phyloP scores from a whole-genome alignment of 2,329 filamentous ascomycete species.

The Fusarium mundagurra region DNA sequence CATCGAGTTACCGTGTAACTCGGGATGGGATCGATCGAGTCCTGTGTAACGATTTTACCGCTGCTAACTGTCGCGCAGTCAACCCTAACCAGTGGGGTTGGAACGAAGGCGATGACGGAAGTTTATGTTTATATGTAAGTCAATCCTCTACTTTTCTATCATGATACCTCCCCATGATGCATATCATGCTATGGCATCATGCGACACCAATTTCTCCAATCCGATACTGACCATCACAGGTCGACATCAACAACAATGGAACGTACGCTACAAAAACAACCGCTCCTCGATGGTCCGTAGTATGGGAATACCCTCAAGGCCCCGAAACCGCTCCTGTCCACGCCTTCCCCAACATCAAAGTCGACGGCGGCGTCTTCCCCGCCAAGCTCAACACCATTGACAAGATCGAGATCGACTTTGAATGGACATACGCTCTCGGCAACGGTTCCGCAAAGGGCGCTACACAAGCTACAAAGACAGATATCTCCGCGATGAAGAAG shows the following conservation, averaged over 20 bases:
- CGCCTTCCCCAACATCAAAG: slow-evolving; percentile 63
- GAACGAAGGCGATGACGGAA: slow-evolving; percentile 49
- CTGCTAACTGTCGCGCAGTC: slow-evolving; percentile 51
- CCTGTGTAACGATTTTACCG: background rate
- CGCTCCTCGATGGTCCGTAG: slow-evolving; percentile 61
- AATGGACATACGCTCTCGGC: slow-evolving; percentile 62
- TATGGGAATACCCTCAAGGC: slow-evolving; percentile 61
- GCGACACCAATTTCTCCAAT: background rate
- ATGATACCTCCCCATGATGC: background rate
- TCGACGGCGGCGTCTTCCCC: slow-evolving; percentile 57
- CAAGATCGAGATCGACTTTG: slow-evolving; percentile 55
- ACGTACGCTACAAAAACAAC: slow-evolving; percentile 58
- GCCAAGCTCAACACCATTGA: slow-evolving; percentile 51
- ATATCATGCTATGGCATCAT: background rate
- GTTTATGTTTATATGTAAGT: slow-evolving; percentile 64
- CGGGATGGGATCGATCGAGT: background rate
- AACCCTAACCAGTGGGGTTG: slow-evolving; percentile 67
- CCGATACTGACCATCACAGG: slow-evolving; percentile 44
- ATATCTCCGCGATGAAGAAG: slow-evolving; percentile 46
- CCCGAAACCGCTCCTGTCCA: slow-evolving; percentile 58
- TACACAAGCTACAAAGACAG: slow-evolving; percentile 48
- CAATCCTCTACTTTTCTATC: background rate
- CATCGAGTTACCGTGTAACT: background rate
- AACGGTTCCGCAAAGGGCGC: slow-evolving; percentile 55
- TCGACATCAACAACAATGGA: slow-evolving; percentile 60